phyloP scores from a whole-genome alignment of 306 rosid species.

The Inga oerstediana region DNA sequence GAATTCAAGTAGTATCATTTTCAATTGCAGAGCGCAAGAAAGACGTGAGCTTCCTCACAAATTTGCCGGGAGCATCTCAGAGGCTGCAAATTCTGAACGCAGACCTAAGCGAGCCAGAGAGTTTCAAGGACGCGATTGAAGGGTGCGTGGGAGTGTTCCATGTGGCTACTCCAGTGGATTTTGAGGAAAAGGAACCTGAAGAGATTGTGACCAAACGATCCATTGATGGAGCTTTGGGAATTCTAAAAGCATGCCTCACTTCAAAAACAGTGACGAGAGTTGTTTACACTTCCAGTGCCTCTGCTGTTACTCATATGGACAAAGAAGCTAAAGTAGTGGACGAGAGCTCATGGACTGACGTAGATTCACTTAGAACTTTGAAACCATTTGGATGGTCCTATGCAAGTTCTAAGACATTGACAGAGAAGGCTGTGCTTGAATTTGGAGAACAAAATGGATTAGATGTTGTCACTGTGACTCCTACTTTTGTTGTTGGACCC shows the following conservation, averaged over 20 bases:
- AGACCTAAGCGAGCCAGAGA: conserved; percentile 46
- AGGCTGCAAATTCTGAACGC: conserved; percentile 46
- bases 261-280: conserved; percentile 47
- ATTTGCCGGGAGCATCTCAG: conserved; percentile 46
- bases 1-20: background rate
- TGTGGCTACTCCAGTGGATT: conserved; percentile 35
- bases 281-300: conserved; percentile 46
- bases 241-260: conserved; percentile 39
- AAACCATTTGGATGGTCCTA: conserved; percentile 22
- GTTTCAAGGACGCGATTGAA: conserved; percentile 42
- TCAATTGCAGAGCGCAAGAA: conserved; percentile 5
- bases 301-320: conserved; percentile 17
- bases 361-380: conserved; percentile 16
- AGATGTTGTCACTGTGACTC: conserved; percentile 49
- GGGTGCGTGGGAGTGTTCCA: conserved; percentile 50
- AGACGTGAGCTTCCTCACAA: conserved; percentile 43
- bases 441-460: conserved; percentile 45
- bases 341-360: conserved; percentile 51
- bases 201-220: conserved; percentile 38
- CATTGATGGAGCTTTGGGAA: conserved; percentile 45
- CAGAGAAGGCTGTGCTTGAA: conserved; percentile 49
- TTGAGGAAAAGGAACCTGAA: conserved; percentile 34
- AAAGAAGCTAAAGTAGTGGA: conserved; percentile 24
- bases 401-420: conserved; percentile 45
- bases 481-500: conserved; percentile 47